These are phyloP conservation scores for Boletellus ananiceps DNA, from an alignment of 768 basidiomycete species.

Conservation along the genomic window DNA sequence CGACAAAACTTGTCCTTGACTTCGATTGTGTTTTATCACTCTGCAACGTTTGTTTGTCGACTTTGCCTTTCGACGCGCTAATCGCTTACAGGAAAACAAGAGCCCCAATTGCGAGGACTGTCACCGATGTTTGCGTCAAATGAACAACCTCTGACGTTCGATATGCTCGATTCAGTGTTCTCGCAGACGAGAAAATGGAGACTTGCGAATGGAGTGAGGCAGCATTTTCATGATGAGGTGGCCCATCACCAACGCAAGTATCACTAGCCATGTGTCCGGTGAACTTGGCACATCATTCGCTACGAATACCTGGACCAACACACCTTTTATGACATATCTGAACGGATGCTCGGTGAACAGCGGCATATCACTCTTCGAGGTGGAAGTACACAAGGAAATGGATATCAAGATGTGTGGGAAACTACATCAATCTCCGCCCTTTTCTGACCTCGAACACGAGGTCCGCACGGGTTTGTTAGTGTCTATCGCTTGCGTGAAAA, in stretches of 20 bases:
- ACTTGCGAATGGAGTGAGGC: slow-evolving; percentile 33
- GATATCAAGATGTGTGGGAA: slow-evolving; percentile 28
- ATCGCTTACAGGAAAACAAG: slow-evolving; percentile 59
- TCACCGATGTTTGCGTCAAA: slow-evolving; percentile 69
- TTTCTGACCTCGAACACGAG: slow-evolving; percentile 29
- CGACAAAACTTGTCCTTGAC: slow-evolving; percentile 53
- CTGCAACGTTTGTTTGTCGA: slow-evolving; percentile 32
- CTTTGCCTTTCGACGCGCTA: neutral
- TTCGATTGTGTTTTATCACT: slow-evolving; percentile 62
- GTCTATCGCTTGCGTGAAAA: slow-evolving; percentile 6
- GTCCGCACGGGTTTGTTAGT: slow-evolving; percentile 14
- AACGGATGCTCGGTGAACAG: slow-evolving; percentile 31
- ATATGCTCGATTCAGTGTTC: slow-evolving; percentile 9
- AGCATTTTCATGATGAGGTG: slow-evolving; percentile 50
- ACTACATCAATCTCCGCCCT: slow-evolving; percentile 7
- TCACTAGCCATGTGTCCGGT: slow-evolving; percentile 33
- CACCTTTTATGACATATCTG: slow-evolving; percentile 32
- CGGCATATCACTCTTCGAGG: slow-evolving; percentile 22
- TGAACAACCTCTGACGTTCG: slow-evolving; percentile 51
- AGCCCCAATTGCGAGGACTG: slow-evolving; percentile 60
- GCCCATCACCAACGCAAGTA: slow-evolving; percentile 44
- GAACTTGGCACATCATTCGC: slow-evolving; percentile 2
- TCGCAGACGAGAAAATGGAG: slow-evolving; percentile 1
- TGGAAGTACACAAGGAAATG: slow-evolving; percentile 13
- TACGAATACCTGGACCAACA: slow-evolving; percentile 1